Evolutionary conservation across 129 eudicot species (phyloP).

Genomic region (Cynara cardunculus): DNA sequence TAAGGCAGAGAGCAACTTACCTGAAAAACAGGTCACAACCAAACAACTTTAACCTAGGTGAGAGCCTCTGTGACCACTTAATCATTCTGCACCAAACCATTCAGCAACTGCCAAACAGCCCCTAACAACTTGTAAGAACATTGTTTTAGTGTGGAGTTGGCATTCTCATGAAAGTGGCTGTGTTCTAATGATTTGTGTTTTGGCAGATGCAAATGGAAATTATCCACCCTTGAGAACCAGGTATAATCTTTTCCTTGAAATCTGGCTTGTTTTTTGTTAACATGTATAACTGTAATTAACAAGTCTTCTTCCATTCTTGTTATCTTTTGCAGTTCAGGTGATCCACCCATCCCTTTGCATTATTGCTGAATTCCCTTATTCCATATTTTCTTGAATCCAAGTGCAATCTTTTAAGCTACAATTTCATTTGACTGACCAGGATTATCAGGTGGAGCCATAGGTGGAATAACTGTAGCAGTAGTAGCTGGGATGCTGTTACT

Average conservation of each 20-base stretch:
- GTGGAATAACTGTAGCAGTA: slow-evolving; percentile 56
- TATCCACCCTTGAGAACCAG: slow-evolving; percentile 48
- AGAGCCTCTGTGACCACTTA: too few relatives aligned
- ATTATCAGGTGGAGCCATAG: slow-evolving; percentile 65
- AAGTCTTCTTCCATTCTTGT: background rate
- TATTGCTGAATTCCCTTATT: slow-evolving; percentile 23
- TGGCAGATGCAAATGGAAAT: slow-evolving; percentile 64
- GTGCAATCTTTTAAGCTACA: slow-evolving; percentile 14
- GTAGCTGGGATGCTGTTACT: slow-evolving; percentile 47
- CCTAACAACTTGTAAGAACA: background rate
- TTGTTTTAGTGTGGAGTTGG: background rate
- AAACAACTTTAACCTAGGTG: too few relatives aligned
- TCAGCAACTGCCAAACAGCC: too few relatives aligned
- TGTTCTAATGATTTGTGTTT: background rate
- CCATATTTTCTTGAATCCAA: slow-evolving; percentile 9
- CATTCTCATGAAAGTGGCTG: slow-evolving; percentile 7
- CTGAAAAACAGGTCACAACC: too few relatives aligned
- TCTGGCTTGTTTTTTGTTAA: background rate
- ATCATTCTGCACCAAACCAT: too few relatives aligned
- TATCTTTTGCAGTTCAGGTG: slow-evolving; percentile 71
- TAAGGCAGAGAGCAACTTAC: too few relatives aligned
- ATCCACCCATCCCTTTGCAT: slow-evolving; percentile 24
- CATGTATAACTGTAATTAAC: background rate
- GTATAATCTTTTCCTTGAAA: slow-evolving; percentile 24
- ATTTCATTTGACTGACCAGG: slow-evolving; percentile 45